These are phyloP conservation scores for Penicillium goetzii DNA, from an alignment of 495 filamentous ascomycete genomes.

Conservation along the genomic window DNA sequence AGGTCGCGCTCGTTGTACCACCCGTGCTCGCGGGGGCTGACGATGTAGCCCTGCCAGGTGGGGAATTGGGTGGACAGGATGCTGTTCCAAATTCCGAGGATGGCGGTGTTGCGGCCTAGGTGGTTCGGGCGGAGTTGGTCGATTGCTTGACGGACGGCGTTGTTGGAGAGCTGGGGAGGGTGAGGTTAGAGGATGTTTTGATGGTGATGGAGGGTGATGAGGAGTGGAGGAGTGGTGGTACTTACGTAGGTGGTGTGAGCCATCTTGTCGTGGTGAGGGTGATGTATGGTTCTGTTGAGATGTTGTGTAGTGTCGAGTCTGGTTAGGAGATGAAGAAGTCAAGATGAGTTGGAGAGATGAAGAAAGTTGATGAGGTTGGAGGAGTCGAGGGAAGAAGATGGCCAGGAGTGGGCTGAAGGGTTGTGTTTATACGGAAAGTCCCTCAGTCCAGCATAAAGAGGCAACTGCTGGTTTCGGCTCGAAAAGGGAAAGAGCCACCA, in stretches of 20 bases:
- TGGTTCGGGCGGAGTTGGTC: background rate
- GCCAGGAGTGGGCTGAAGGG: background rate
- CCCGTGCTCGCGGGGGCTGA: background rate
- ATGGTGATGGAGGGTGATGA: background rate
- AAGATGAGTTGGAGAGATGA: background rate
- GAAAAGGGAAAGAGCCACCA: background rate
- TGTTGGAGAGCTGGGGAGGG: background rate
- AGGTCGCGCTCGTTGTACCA: conserved; percentile 7
- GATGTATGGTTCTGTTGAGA: background rate
- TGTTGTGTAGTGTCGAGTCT: background rate
- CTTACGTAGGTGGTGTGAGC: background rate
- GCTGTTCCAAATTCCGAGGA: conserved; percentile 1
- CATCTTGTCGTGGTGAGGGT: background rate
- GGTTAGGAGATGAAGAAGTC: background rate
- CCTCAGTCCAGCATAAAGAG: background rate
- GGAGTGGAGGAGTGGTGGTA: background rate
- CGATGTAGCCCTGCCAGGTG: background rate
- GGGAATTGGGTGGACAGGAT: conserved; percentile 3
- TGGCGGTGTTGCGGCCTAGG: background rate
- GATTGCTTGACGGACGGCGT: background rate
- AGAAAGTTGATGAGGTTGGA: background rate
- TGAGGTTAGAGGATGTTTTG: background rate
- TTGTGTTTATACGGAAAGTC: background rate
- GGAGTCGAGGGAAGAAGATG: background rate
- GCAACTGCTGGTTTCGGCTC: background rate